phyloP scores from a whole-genome alignment of 2,329 filamentous ascomycete species.

The Nigrospora oryzae region DNA sequence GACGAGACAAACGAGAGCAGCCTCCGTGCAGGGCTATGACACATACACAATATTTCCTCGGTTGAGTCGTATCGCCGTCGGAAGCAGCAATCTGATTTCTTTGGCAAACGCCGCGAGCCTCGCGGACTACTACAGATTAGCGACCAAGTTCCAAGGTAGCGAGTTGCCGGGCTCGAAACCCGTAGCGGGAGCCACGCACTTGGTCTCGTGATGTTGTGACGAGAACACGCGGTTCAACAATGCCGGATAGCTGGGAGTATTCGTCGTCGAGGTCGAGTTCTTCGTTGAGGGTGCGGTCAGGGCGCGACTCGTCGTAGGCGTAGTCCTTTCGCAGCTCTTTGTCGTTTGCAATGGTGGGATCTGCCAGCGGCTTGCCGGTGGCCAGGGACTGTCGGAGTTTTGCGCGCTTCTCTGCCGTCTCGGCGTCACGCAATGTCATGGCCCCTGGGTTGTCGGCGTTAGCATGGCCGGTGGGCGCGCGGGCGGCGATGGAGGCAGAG shows the following conservation, averaged over 20 bases:
- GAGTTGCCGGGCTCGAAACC: too few species aligned
- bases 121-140: too few species aligned
- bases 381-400: constrained; percentile 81
- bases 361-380: constrained; percentile 70
- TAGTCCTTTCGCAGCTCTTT: constrained; percentile 77
- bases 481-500: too few species aligned
- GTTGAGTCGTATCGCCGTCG: constrained; percentile 82
- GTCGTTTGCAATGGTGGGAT: constrained; percentile 78
- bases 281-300: constrained; percentile 58
- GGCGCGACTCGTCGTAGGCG: constrained; percentile 82
- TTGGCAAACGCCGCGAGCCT: constrained; percentile 86
- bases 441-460: constrained; percentile 31
- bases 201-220: constrained; percentile 64
- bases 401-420: constrained; percentile 84
- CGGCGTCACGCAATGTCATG: constrained; percentile 78
- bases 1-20: too few species aligned
- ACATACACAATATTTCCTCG: constrained; percentile 69
- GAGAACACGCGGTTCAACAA: constrained; percentile 80
- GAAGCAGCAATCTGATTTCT: constrained; percentile 72
- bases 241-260: constrained; percentile 82
- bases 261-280: constrained; percentile 77
- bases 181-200: too few species aligned
- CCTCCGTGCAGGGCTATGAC: constrained; percentile 50
- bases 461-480: too few species aligned
- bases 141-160: too few species aligned